Conservation (phyloP, 805 yeast species). For the Candida montana region DNA sequence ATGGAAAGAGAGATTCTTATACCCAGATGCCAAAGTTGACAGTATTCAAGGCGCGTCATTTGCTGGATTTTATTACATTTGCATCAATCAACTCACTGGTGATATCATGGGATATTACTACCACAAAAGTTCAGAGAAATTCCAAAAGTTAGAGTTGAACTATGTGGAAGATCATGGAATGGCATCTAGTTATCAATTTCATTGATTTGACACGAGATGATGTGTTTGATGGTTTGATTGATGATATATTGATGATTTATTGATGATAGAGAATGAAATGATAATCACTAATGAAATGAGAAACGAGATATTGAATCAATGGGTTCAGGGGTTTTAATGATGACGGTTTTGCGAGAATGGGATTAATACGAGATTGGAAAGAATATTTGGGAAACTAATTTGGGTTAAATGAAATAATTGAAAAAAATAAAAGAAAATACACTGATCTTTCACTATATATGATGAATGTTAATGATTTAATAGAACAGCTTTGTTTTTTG, state of each 20-base stretch:
- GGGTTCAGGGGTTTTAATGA: no score
- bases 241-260: no score
- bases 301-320: no score
- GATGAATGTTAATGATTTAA: no score
- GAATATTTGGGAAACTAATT: no score
- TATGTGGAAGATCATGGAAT: constrained; percentile 7
- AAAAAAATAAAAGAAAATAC: background rate
- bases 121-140: constrained; percentile 69
- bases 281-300: no score
- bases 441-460: background rate
- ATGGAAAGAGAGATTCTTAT: constrained; percentile 88
- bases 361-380: no score
- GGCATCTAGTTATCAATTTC: constrained; percentile 4
- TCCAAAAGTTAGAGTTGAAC: constrained; percentile 64
- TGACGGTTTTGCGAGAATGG: no score
- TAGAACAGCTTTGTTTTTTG: no score
- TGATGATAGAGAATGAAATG: no score
- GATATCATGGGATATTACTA: constrained; percentile 75
- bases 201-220: no score
- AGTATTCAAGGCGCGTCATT: constrained; percentile 69
- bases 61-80: constrained; percentile 88
- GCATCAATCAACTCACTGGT: constrained; percentile 74
- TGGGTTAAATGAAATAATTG: background rate
- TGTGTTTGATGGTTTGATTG: no score
- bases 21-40: constrained; percentile 63